Evolutionary conservation across 2,329 filamentous ascomycete genomes (phyloP).

Genomic region (Colletotrichum echinochloae): DNA sequence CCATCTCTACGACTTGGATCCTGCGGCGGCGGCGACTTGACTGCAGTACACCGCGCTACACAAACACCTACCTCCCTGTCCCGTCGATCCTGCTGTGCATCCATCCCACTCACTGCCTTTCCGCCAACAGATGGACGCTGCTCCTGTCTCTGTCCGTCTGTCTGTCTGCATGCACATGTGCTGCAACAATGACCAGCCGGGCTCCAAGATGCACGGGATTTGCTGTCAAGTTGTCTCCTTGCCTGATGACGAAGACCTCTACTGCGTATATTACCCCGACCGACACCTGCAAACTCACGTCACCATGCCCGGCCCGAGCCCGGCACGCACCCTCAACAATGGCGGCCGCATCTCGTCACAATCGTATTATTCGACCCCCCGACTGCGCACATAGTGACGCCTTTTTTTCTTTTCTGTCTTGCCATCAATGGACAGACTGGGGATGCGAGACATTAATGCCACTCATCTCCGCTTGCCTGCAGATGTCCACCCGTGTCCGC

Average conservation of each 20-base stretch:
- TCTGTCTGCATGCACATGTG: neutral
- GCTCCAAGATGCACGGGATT: neutral
- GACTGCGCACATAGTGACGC: slow-evolving; percentile 20
- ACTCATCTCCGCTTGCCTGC: slow-evolving; percentile 37
- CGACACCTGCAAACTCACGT: neutral
- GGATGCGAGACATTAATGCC: slow-evolving; percentile 35
- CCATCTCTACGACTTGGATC: neutral
- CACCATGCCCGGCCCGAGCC: slow-evolving; percentile 1
- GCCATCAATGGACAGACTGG: slow-evolving; percentile 31
- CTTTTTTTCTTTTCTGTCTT: too few relatives aligned
- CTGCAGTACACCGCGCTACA: neutral
- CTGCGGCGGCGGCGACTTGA: neutral
- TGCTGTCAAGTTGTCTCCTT: neutral
- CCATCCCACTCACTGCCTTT: neutral
- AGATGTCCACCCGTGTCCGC: slow-evolving; percentile 35
- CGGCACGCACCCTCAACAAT: neutral
- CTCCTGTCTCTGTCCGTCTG: too few relatives aligned
- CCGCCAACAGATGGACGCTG: too few relatives aligned
- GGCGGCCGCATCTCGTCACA: slow-evolving; percentile 21
- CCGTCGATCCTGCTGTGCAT: neutral
- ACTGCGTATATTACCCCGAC: neutral
- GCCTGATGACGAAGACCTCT: neutral
- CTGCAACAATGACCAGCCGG: neutral
- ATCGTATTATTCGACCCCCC: slow-evolving; percentile 22
- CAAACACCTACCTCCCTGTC: neutral